Evolutionary conservation across 2,329 filamentous ascomycete species (phyloP), one percentile per base, ranked within the genome.

Genomic region (Atkinsonella texensis): DNA sequence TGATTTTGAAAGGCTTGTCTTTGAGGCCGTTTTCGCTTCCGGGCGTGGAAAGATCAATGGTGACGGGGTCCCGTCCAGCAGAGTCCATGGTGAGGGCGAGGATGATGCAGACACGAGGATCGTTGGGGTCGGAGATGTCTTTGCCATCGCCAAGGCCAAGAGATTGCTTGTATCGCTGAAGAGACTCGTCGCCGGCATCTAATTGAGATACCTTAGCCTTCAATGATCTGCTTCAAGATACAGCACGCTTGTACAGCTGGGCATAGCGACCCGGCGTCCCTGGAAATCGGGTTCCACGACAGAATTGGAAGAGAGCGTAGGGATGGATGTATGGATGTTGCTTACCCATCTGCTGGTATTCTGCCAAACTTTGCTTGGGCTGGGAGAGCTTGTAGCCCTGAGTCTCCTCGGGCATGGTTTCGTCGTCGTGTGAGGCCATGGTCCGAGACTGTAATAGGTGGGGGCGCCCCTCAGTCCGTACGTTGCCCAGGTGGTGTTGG

Each of bases 311-410:
- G 20, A 38, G 6, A 15, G 35, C 35, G 28, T 28, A 28, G 28
- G 28, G 28, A 5, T 6, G 9, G 4, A 38, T 18, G 41, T 39
- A 9, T 31, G 13, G 32, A 8, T 18, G 15, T 41, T 17, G 62
- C 87, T 65, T 76, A 95, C 89, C 93, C 73, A 98, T 85, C 69
- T 95, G 78, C 66, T 91, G 80, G 73, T 96, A 96, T 71, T 96
- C 87, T 58, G 91, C 87, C 65, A 98, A 79, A 62, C 88, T 94
- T 81, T 97, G 95, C 84, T 96, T 96, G 56, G 79, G 79, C 81
- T 96, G 89, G 60, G 89, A 90, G 66, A 96, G 86, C 82, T 94
- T 96, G 84, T 96, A 97, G 68, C 91, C 91, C 73, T 90, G 84
- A 59, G 90, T 96, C 74, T 85, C 80, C 74, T 93, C 87, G 57